Evolutionary conservation across 768 basidiomycete species (phyloP), one percentile per base, ranked within the genome.

Genomic region (Trametes sanguinea): DNA sequence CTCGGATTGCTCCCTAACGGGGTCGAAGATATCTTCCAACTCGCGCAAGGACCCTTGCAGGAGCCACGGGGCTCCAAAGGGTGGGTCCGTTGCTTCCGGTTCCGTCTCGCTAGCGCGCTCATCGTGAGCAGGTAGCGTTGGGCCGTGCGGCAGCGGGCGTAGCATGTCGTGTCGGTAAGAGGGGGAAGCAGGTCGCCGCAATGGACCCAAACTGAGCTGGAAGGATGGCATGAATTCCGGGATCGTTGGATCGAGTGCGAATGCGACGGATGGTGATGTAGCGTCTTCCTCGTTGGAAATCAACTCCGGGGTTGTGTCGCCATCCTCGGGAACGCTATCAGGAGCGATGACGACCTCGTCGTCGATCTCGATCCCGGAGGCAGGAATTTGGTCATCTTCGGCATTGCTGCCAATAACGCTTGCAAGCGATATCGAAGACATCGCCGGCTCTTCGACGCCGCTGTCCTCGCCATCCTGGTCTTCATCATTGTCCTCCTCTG

Each of bases 201-300:
- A 14, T 7, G 10, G n/a, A 6, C 29, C 11, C 10, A n/a, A 14
- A 3, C 6, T 43, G 10, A 29, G 32, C 9, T 22, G 50, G 11
- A n/a, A 39, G 9, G 62, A 63, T 14, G 62, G 56, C 1, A 58
- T 52, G 22, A 63, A 63, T 9, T 32, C 62, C 0, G 56, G 62
- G 30, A 48, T 43, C 9, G 56, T 58, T n/a, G 62, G 62, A 29
- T 63, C 62, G 16, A 63, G 55, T 7, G 32, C 35, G 6, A 43
- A 43, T 22, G 22, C 22, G 6, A 9, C 11, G 35, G 29, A 43
- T 16, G 7, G n/a, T 17, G 35, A 22, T 22, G 22, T 22, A 22
- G 22, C 22, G 22, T 22, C 22, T 22, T 22, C 22, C 22, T 22
- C 22, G 22, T 22, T 22, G 22, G 22, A 22, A 22, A 22, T 22